These are phyloP conservation scores for Trametes cinnabarina DNA, from an alignment of 768 basidiomycete genomes.

Conservation along the genomic window DNA sequence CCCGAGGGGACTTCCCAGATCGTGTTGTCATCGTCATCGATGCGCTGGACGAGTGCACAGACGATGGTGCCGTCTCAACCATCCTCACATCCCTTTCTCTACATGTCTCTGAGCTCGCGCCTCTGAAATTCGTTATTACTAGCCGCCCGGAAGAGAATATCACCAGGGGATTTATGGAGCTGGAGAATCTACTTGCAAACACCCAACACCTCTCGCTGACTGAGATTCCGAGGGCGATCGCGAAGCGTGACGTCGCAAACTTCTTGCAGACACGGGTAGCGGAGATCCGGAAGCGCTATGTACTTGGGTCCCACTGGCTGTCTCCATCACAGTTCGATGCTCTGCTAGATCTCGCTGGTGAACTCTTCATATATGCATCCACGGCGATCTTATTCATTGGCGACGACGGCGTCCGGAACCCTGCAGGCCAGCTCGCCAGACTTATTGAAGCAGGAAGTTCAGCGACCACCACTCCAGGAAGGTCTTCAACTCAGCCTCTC, in stretches of 20 bases:
- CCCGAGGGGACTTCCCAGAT: not conserved
- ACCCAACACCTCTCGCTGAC: not conserved
- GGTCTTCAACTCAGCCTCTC: not conserved
- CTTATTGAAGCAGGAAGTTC: not conserved
- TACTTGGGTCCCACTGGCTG: conserved; percentile 1
- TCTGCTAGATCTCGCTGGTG: not conserved
- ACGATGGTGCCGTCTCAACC: not conserved
- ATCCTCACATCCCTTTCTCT: conserved; percentile 2
- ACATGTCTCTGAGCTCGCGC: not conserved
- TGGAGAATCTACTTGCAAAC: not conserved
- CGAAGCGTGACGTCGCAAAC: not conserved
- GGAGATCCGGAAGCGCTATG: not conserved
- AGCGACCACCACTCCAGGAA: too few species aligned
- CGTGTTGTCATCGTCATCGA: conserved; percentile 12
- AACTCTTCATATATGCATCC: conserved; percentile 24
- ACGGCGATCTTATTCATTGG: conserved; percentile 21
- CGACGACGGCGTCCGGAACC: not conserved
- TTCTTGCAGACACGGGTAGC: not conserved
- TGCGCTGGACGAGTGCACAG: conserved; percentile 20
- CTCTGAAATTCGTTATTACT: conserved; percentile 17
- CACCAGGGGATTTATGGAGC: not conserved
- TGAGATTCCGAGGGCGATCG: not conserved
- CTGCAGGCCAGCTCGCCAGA: not conserved
- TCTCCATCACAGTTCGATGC: not conserved
- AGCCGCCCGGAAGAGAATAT: conserved; percentile 13